Conservation (phyloP, 2,329 filamentous ascomycete genomes). For the Paraphaeosphaeria minitans region DNA sequence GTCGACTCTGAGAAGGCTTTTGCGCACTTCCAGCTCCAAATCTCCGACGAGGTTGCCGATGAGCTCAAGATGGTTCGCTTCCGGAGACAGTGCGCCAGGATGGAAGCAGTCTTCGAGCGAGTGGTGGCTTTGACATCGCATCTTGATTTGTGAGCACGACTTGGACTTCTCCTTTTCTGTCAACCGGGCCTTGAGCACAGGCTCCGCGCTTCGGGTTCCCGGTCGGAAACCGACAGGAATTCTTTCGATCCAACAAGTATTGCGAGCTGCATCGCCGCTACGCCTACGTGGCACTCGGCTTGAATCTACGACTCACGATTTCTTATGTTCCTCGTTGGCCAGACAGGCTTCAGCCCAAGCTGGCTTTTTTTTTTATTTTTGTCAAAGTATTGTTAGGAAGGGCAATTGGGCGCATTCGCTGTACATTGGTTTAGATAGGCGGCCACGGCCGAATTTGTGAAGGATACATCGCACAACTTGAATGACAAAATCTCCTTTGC, state of each 20-base stretch:
- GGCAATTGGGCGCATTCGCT: conserved; percentile 1
- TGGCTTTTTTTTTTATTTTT: conserved; percentile 17
- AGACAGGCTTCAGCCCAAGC: conserved; percentile 21
- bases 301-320: conserved; percentile 40
- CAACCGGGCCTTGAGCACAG: conserved; percentile 8
- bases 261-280: conserved; percentile 11
- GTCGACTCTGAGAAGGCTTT: conserved; percentile 68
- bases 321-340: conserved; percentile 34
- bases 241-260: conserved; percentile 2
- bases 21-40: conserved; percentile 67
- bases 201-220: conserved; percentile 21
- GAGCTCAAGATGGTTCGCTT: conserved; percentile 39
- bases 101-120: conserved; percentile 41
- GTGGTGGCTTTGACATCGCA: conserved; percentile 43
- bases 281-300: conserved; percentile 15
- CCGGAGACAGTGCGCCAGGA: conserved; percentile 41
- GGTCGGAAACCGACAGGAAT: conserved; percentile 16
- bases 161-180: background rate
- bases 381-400: conserved; percentile 13
- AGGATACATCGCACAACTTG: background rate
- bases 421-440: conserved; percentile 5
- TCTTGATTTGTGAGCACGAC: conserved; percentile 36
- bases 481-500: background rate
- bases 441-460: background rate
- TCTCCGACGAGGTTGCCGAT: conserved; percentile 56